Evolutionary conservation across 208 protist species (phyloP), one percentile per base, ranked within the genome.

Genomic region (Wallacemonas sp.): DNA sequence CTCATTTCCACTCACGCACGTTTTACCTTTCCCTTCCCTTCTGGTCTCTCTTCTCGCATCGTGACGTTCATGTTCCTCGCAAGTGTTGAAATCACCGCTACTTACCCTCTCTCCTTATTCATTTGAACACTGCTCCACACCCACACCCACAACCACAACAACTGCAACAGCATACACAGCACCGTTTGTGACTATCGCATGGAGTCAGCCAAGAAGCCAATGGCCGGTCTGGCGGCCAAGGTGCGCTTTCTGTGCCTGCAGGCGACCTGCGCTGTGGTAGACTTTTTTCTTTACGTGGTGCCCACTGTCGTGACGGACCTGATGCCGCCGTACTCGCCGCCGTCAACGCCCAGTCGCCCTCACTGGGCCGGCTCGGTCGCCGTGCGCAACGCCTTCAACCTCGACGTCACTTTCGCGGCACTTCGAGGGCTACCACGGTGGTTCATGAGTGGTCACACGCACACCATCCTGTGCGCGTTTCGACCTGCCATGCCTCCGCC

Each of bases 401-500:
- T 91, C 41, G 67, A 79, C 49, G 38, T 16, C 9, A 12, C 74
- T 16, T 32, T 58, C 29, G 4, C 52, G 12, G 14, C 52, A 3
- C 29, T 58, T 21, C 52, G 52, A 12, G 52, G 52, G 2, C 52
- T 58, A 30, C 52, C 52, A 19, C 52, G 52, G 29, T 58, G 52
- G 52, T 58, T 58, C 19, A 58, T 58, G 67, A 83, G 72, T 61
- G 87, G 87, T 6, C 83, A 90, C 52, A 63, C 81, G 4, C 67
- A 68, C 34, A 93, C 87, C 16, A 75, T 90, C n/a, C 64, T 93
- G 14, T 86, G 87, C 56, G 74, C 75, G 46, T 77, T 90, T 33
- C 77, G 83, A 6, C 83, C 83, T 0, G 54, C 61, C 9, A 67
- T 54, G 21, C 67, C 69, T 9, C 65, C 87, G 17, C 46, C 61